A percentile compares a stretch with the other conserved stretches of the same genome.
These are phyloP conservation scores for Cyberlindnera mrakii DNA, from an alignment of 805 yeast genomes.

Conservation along the genomic window DNA sequence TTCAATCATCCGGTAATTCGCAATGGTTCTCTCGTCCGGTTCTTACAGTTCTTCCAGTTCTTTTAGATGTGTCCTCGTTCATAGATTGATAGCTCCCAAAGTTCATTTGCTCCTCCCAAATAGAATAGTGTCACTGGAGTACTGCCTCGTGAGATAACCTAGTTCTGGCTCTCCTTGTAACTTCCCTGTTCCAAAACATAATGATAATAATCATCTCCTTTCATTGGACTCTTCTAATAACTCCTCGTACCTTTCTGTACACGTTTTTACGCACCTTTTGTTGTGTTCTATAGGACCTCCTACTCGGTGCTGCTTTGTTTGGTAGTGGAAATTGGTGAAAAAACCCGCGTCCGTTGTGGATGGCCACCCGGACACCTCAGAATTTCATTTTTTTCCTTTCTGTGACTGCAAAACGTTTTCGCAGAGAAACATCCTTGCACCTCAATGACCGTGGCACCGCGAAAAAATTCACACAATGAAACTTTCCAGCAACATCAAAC, in stretches of 20 bases:
- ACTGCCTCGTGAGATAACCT: too few species aligned
- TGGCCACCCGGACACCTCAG: slow-evolving; percentile 8
- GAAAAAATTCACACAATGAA: slow-evolving; percentile 2
- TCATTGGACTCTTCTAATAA: too few species aligned
- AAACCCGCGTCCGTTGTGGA: slow-evolving; percentile 2
- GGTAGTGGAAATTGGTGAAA: slow-evolving; percentile 14
- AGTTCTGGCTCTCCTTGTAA: too few species aligned
- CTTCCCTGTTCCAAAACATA: too few species aligned
- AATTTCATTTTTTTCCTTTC: neutral
- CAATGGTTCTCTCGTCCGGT: neutral
- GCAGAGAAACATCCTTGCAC: slow-evolving; percentile 8
- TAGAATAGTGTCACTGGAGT: too few species aligned
- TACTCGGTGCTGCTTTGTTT: slow-evolving; percentile 4
- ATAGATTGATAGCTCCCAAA: too few species aligned
- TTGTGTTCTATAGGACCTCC: slow-evolving; percentile 6
- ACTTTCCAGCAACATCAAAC: neutral
- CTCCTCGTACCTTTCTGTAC: slow-evolving; percentile 4
- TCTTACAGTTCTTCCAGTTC: too few species aligned
- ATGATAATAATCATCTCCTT: too few species aligned
- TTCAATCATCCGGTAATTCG: neutral
- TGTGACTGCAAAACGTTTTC: slow-evolving; percentile 13
- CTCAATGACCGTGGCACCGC: neutral
- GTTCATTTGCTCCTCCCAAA: too few species aligned
- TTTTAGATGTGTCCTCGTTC: too few species aligned
- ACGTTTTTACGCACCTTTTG: slow-evolving; percentile 23